phyloP scores from a whole-genome alignment of 2,329 filamentous ascomycete genomes.

The Pseudocercospora crystallina region DNA sequence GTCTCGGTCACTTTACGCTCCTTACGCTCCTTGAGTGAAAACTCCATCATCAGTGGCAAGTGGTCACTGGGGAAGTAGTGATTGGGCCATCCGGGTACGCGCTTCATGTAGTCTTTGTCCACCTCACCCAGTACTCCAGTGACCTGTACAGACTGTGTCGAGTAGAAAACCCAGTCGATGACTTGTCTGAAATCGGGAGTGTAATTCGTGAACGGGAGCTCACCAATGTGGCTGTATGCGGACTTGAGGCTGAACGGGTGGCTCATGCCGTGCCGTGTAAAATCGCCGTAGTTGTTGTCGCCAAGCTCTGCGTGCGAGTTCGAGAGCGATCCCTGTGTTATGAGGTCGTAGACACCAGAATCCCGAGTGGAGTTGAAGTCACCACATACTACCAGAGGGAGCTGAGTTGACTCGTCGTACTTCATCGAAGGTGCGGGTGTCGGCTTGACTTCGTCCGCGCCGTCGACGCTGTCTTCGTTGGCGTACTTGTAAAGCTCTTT shows the following conservation, averaged over 20 bases:
- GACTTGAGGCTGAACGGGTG: constrained; percentile 95
- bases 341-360: constrained; percentile 87
- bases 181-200: constrained; percentile 89
- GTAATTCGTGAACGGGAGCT: constrained; percentile 94
- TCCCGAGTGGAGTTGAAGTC: constrained; percentile 91
- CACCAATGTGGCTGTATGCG: constrained; percentile 79
- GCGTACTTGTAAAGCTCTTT: constrained; percentile 58
- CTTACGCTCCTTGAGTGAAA: constrained; percentile 83
- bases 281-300: constrained; percentile 84
- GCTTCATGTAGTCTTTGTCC: constrained; percentile 78
- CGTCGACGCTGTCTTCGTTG: constrained; percentile 51
- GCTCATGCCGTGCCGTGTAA: constrained; percentile 86
- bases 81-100: constrained; percentile 87
- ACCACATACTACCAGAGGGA: constrained; percentile 87
- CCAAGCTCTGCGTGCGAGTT: constrained; percentile 78
- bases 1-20: constrained; percentile 50
- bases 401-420: constrained; percentile 81
- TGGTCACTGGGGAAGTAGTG: constrained; percentile 95
- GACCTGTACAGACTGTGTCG: constrained; percentile 82
- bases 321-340: constrained; percentile 75
- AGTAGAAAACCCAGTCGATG: constrained; percentile 98
- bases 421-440: constrained; percentile 76
- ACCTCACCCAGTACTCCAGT: constrained; percentile 82
- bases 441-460: constrained; percentile 44
- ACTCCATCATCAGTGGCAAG: constrained; percentile 84